Percentiles rank a stretch among this genome's conserved stretches.
Conservation (phyloP, 140 eudicot genomes). For the Bidens hawaiensis region DNA sequence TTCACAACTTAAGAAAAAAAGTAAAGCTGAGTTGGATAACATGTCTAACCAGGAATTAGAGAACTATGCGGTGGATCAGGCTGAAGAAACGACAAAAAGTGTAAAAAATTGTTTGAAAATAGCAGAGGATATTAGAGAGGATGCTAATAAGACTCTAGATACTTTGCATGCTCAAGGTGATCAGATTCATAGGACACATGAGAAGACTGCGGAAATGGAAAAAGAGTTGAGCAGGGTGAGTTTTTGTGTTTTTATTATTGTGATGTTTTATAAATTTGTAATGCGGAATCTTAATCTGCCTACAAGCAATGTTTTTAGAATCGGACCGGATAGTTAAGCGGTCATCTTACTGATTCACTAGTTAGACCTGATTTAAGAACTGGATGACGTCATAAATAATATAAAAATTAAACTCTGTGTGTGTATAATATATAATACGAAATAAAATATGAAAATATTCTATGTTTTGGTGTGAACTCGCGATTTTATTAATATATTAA, state of each 20-base stretch:
- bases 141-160: slow-evolving; percentile 68
- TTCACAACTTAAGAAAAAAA: slow-evolving; percentile 19
- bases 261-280: not conserved
- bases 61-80: slow-evolving; percentile 60
- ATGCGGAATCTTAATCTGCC: not conserved
- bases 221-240: slow-evolving; percentile 71
- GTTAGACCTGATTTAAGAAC: too few relatives aligned
- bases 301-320: too few relatives aligned
- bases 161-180: slow-evolving; percentile 95
- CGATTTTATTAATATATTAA: too few relatives aligned
- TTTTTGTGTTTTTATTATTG: not conserved
- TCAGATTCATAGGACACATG: slow-evolving; percentile 84
- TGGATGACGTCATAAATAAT: too few relatives aligned
- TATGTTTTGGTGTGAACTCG: too few relatives aligned
- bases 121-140: slow-evolving; percentile 71
- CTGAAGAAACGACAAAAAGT: slow-evolving; percentile 68
- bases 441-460: too few relatives aligned
- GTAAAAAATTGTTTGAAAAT: slow-evolving; percentile 73
- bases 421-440: too few relatives aligned
- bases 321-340: too few relatives aligned
- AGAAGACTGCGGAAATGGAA: slow-evolving; percentile 69
- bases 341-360: too few relatives aligned
- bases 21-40: slow-evolving; percentile 47
- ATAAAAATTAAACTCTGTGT: too few relatives aligned
- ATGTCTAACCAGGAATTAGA: slow-evolving; percentile 86